Percentiles rank a stretch among this genome's conserved stretches.
Evolutionary conservation across 2,329 filamentous ascomycete genomes (phyloP).

Genomic region (Allantophomopsis lycopodina): DNA sequence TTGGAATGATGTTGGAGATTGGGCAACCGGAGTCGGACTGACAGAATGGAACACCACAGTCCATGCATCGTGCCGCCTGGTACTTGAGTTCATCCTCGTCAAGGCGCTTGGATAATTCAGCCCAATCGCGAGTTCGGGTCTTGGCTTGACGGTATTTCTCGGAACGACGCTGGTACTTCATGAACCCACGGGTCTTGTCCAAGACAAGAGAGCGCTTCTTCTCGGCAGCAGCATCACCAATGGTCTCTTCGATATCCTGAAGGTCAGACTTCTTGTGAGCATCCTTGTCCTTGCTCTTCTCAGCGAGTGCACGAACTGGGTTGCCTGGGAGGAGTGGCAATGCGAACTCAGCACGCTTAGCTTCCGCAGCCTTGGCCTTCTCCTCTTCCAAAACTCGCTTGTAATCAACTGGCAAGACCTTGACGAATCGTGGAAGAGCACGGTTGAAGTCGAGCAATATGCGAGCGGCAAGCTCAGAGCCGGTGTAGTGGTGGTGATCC

Average conservation of each 20-base stretch:
- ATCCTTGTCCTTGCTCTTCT: conserved; percentile 44
- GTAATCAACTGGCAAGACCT: conserved; percentile 89
- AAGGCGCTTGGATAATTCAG: conserved; percentile 74
- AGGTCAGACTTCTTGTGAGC: conserved; percentile 52
- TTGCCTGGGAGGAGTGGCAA: conserved; percentile 64
- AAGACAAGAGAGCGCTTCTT: conserved; percentile 84
- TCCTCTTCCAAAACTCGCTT: conserved; percentile 85
- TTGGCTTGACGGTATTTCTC: conserved; percentile 86
- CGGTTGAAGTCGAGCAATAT: conserved; percentile 92
- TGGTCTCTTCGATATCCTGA: conserved; percentile 80
- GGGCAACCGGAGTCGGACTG: conserved; percentile 93
- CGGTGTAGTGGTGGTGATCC: conserved; percentile 96
- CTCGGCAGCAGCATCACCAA: conserved; percentile 71
- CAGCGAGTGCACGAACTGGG: conserved; percentile 33
- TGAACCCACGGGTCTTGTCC: conserved; percentile 97
- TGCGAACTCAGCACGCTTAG: conserved; percentile 73
- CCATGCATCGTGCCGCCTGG: conserved; percentile 94
- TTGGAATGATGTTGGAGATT: conserved; percentile 95
- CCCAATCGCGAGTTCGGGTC: conserved; percentile 84
- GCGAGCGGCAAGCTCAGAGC: conserved; percentile 84
- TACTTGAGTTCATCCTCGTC: conserved; percentile 95
- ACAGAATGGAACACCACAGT: conserved; percentile 96
- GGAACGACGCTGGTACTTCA: conserved; percentile 85
- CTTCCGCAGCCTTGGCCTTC: conserved; percentile 70
- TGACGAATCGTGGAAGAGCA: conserved; percentile 80